Evolutionary conservation across 148 eudicot species (phyloP).

Genomic region (Vaccinium myrtillus): DNA sequence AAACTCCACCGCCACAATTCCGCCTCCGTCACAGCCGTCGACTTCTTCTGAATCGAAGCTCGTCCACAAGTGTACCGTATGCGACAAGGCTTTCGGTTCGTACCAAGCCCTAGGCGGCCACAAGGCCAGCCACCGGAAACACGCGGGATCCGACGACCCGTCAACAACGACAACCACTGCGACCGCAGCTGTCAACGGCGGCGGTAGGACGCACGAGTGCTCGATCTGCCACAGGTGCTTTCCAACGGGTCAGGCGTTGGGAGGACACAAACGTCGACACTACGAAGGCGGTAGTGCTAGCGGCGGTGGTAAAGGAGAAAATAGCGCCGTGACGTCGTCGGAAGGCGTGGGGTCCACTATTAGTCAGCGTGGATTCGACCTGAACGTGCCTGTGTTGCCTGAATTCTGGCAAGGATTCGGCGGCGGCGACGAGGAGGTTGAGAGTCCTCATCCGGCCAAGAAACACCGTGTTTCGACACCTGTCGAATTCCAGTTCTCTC

Average conservation of each 20-base stretch:
- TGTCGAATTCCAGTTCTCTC: neutral
- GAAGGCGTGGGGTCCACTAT: conserved; percentile 82
- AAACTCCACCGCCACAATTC: neutral
- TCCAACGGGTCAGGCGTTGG: conserved; percentile 56
- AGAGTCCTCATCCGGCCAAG: conserved; percentile 89
- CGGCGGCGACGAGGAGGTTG: conserved; percentile 77
- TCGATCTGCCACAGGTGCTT: conserved; percentile 52
- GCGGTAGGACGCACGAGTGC: conserved; percentile 63
- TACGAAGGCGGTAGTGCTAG: conserved; percentile 46
- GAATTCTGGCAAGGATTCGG: conserved; percentile 40
- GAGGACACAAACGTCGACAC: conserved; percentile 60
- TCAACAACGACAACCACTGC: conserved; percentile 20
- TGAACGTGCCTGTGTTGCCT: conserved; percentile 78
- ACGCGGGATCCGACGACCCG: conserved; percentile 26
- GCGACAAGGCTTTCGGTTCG: conserved; percentile 65
- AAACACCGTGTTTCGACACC: conserved; percentile 44
- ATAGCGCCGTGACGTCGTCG: conserved; percentile 48
- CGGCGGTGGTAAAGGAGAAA: conserved; percentile 24
- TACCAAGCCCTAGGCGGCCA: conserved; percentile 93
- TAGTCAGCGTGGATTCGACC: conserved; percentile 61
- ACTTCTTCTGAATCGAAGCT: conserved; percentile 13
- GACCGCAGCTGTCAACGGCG: neutral
- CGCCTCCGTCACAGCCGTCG: conserved; percentile 17
- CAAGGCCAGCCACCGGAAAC: conserved; percentile 82
- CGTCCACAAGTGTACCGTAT: conserved; percentile 57